These are phyloP conservation scores for Gossypium davidsonii DNA, from an alignment of 441 rosid genomes.

Conservation along the genomic window DNA sequence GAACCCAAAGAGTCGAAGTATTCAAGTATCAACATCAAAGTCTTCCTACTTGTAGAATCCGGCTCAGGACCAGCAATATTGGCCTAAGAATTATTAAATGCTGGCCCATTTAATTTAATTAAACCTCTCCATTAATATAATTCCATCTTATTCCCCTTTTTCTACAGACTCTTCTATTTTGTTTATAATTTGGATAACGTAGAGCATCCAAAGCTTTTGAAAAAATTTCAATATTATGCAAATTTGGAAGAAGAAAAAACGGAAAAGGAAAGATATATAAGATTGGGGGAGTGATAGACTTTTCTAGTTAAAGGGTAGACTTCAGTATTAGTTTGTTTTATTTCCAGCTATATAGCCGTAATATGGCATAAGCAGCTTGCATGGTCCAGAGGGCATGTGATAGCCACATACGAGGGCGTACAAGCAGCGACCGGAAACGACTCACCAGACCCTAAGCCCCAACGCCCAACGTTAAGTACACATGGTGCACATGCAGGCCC, in stretches of 20 bases:
- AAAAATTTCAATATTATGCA: background rate
- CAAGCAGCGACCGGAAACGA: background rate
- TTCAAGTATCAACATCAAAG: constrained; percentile 18
- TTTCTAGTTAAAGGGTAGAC: background rate
- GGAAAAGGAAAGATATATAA: background rate
- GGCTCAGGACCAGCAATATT: constrained; percentile 26
- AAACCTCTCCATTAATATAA: background rate
- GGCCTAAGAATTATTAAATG: constrained; percentile 28
- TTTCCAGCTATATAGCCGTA: background rate
- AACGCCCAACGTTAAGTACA: background rate
- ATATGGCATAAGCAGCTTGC: background rate
- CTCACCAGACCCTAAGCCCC: background rate
- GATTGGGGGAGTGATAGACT: background rate
- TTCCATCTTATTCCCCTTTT: constrained; percentile 1
- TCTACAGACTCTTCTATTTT: constrained; percentile 10
- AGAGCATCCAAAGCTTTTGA: background rate
- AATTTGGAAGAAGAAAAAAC: background rate
- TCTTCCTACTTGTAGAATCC: constrained; percentile 11
- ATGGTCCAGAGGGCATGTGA: constrained; percentile 39
- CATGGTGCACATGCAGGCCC: constrained; percentile 26
- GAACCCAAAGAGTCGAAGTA: background rate
- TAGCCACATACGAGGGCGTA: constrained; percentile 10
- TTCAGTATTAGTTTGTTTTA: background rate
- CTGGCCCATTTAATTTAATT: constrained; percentile 22
- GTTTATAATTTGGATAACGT: background rate